Base-by-base conservation (phyloP, 2,329 filamentous ascomycete genomes). In the Sporothrix luriei region DNA sequence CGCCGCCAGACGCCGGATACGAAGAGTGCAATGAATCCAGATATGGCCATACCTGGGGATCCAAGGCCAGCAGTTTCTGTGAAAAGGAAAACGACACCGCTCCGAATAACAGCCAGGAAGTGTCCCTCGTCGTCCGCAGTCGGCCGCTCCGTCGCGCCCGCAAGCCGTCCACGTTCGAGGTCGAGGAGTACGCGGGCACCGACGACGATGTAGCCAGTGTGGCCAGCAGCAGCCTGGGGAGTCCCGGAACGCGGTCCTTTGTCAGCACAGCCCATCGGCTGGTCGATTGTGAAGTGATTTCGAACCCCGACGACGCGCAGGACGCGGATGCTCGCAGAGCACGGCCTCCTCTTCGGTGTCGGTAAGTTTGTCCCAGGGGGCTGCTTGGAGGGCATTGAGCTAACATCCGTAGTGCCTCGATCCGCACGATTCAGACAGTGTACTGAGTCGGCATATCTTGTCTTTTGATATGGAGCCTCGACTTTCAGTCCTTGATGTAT, bases 361-460 rank as follows among this genome's bases (percentile, higher is more conserved):
- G 4, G 74, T 79, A 26, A 84, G 74, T 2, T 75, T 26, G n/a
- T 2, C 33, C 71, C 46, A 9, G 7, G 9, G 16, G 13, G 10
- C 38, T 7, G 51, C 10, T 65, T 49, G 29, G 10, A 16, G 13
- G 10, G 14, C 14, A n/a, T 55, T 4, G 7, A 40, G 21, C 43
- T 64, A 49, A 65, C 24, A 38, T 14, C 6, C 14, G 24, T 4
- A 65, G 62, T 21, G 62, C 62, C 62, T 65, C 62, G 16, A 65
- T 52, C 40, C 62, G 62, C 1, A 65, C 62, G 11, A 33, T 65
- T 10, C 26, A 65, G 46, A 51, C 62, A 5, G 46, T 65, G 2
- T 49, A 38, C 19, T 51, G 62, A 65, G 11, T 13, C 13, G 7
- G 11, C 11, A 13, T 43, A 43, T 43, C 11, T 9, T 43, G 33